These are phyloP conservation scores for Mycena venus DNA, from an alignment of 768 basidiomycete genomes.

Conservation along the genomic window DNA sequence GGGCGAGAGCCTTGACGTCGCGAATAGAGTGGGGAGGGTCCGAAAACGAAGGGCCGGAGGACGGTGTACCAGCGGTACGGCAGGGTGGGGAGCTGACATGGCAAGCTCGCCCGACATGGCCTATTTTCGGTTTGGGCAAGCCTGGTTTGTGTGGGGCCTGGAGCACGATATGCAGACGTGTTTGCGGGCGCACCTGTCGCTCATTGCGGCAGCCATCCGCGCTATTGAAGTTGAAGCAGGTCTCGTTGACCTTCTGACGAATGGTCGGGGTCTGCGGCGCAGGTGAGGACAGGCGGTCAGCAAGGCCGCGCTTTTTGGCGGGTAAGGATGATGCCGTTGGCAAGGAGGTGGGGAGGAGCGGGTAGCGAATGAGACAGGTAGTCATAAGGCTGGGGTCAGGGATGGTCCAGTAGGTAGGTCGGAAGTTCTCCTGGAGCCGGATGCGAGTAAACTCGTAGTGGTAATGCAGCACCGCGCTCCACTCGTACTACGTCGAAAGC, in stretches of 20 bases:
- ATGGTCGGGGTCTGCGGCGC: neutral
- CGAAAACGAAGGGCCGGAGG: neutral
- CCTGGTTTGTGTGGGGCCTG: neutral
- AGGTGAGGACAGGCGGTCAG: neutral
- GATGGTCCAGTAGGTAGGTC: slow-evolving; percentile 1
- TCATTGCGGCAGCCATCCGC: neutral
- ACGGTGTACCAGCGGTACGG: neutral
- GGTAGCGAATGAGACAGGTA: slow-evolving; percentile 1
- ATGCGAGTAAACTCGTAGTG: slow-evolving; percentile 10
- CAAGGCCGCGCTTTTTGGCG: neutral
- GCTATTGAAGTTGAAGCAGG: neutral
- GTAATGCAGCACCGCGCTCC: slow-evolving; percentile 3
- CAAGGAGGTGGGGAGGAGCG: neutral
- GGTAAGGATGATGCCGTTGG: neutral
- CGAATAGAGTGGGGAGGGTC: neutral
- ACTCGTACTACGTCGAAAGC: slow-evolving; percentile 10
- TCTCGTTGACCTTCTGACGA: neutral
- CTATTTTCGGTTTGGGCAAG: neutral
- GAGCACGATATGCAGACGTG: neutral
- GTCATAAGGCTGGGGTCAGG: slow-evolving; percentile 1
- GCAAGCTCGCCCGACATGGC: neutral
- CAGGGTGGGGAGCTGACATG: slow-evolving; percentile 3
- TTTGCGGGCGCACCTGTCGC: neutral
- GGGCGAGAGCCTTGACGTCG: neutral
- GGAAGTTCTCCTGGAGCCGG: slow-evolving; percentile 7